Conservation (phyloP, 2,329 filamentous ascomycete genomes). For the Diplodia scrobiculata region DNA sequence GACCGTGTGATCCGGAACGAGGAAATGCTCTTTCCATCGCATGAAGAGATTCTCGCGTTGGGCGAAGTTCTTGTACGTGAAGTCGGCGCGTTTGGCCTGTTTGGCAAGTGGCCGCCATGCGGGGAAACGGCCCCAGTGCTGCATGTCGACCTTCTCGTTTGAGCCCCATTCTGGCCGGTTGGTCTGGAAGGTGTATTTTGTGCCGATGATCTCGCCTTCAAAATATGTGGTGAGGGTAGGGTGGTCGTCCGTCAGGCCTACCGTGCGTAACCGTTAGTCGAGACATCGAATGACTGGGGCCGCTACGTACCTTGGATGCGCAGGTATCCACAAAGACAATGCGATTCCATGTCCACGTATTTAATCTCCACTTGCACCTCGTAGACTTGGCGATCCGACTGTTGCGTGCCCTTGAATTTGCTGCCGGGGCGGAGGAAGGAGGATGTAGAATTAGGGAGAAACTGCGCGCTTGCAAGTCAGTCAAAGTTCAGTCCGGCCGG, state of each 20-base stretch:
- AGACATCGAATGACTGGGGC: neutral
- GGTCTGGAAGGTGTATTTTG: slow-evolving; percentile 91
- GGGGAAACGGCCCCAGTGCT: slow-evolving; percentile 88
- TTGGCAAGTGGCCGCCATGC: slow-evolving; percentile 77
- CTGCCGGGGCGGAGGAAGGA: slow-evolving; percentile 85
- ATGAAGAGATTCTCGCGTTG: slow-evolving; percentile 93
- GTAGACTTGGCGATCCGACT: slow-evolving; percentile 89
- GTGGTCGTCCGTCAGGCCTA: slow-evolving; percentile 91
- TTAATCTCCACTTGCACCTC: slow-evolving; percentile 97
- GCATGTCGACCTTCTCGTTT: slow-evolving; percentile 84
- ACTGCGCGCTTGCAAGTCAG: slow-evolving; percentile 51
- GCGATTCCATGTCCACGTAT: slow-evolving; percentile 91
- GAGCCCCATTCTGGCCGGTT: slow-evolving; percentile 89
- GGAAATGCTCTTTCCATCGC: slow-evolving; percentile 98
- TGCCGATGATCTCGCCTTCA: slow-evolving; percentile 95
- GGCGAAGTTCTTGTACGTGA: slow-evolving; percentile 67
- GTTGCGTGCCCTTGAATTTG: slow-evolving; percentile 85
- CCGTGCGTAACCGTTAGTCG: slow-evolving; percentile 32
- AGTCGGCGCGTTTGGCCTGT: slow-evolving; percentile 61
- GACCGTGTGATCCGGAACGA: slow-evolving; percentile 92
- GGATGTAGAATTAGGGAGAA: slow-evolving; percentile 76
- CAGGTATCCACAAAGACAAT: slow-evolving; percentile 91
- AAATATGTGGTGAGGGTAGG: slow-evolving; percentile 98
- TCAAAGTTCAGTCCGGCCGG: slow-evolving; percentile 1
- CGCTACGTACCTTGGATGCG: slow-evolving; percentile 80